Base-by-base conservation (phyloP, 495 filamentous ascomycete genomes). In the Astrothelium macrocarpum region DNA sequence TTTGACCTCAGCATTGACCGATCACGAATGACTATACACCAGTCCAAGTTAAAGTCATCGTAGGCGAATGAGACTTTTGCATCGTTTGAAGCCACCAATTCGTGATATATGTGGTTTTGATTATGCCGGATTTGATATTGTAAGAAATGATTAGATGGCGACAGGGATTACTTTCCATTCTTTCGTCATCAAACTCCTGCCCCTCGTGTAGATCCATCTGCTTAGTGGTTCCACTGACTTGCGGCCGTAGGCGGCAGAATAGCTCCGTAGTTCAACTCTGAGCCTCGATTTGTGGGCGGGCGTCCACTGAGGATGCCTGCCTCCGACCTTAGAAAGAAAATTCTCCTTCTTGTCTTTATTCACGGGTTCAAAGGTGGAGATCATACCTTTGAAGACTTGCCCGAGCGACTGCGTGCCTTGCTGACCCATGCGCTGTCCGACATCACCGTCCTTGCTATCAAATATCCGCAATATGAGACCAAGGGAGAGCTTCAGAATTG, bases 311-410 rank as follows among this genome's bases (percentile, higher is more conserved):
- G 49, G 49, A 56, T 56, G 49, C 49, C 49, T 56, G 49, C 49
- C 49, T 56, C 49, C 49, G 29, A 29, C 32, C 53, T 18, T 75
- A 84, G 90, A 88, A 90, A 87, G 78, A 96, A 91, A 75, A 96
- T 89, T 66, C 78, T 98, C 32, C 77, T 98, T 12, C 77, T 98
- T 60, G 90, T 88, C 71, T 97, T 96, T 76, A 91, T 97, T 59
- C 94, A 98, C 74, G 94, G 94, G 60, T 98, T 98, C 83, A 96
- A 97, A 85, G 94, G 93, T 67, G 88, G 83, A 69, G 91, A 96
- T 69, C 81, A 90, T 68, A 98, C 94, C 61, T 98, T 98, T 66
- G 84, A 81, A 39, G 78, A 76, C 58, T 95, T 95, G 68, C 87
- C 88, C 39, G 81, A 85, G 64, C 84, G 94, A 68, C 78, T 98